Percentiles rank a stretch among this genome's conserved stretches.
Conservation (phyloP, 257 asterid species). For the Paulownia fortunei region DNA sequence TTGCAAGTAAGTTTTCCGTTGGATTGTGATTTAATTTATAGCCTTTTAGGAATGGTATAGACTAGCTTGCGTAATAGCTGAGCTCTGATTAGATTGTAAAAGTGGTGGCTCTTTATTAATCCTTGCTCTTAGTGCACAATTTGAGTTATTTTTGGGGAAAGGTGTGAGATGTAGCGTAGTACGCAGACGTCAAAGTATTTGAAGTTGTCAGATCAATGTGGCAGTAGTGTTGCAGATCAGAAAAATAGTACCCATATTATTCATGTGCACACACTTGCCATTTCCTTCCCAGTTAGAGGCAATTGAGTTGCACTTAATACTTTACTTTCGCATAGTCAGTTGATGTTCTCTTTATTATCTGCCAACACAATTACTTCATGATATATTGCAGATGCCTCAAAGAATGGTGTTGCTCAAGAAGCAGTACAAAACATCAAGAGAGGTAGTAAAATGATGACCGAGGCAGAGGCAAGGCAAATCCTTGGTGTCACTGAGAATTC, state of each 20-base stretch:
- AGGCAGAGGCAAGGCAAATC: conserved; percentile 78
- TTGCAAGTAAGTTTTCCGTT: conserved; percentile 55
- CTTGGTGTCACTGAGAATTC: conserved; percentile 71
- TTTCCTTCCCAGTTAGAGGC: conserved; percentile 1
- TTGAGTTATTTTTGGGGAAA: conserved; percentile 1
- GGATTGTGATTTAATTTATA: not conserved
- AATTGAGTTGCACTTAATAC: not conserved
- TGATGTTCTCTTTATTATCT: not conserved
- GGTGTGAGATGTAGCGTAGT: conserved; percentile 3
- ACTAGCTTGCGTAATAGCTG: not conserved
- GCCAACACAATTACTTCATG: not conserved
- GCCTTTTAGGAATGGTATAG: not conserved
- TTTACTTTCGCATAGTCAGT: not conserved
- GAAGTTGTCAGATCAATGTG: not conserved
- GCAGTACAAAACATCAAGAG: conserved; percentile 60
- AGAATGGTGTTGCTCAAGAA: conserved; percentile 79
- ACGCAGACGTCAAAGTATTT: not conserved
- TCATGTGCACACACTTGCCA: not conserved
- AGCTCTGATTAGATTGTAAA: not conserved
- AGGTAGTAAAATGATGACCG: conserved; percentile 70
- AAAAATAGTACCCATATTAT: not conserved
- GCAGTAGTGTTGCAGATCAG: not conserved
- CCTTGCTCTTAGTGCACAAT: not conserved
- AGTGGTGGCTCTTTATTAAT: not conserved
- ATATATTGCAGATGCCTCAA: conserved; percentile 64